Evolutionary conservation across 805 yeast genomes (phyloP), one percentile per base, ranked within the genome.

Genomic region (Yamadazyma paraphyllophila): DNA sequence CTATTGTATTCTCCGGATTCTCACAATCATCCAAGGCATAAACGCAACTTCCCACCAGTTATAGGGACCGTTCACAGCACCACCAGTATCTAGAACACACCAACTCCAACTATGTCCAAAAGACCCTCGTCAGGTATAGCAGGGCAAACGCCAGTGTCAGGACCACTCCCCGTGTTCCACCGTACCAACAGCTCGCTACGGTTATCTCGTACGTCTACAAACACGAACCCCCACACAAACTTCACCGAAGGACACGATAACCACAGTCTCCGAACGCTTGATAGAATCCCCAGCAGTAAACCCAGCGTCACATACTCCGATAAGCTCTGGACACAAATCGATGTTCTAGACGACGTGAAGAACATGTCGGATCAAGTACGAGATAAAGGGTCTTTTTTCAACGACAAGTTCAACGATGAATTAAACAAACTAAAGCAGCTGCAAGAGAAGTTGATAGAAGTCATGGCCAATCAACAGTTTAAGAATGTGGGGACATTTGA

Each of bases 251-350:
- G 12, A 9, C 39, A 24, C 20, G 55, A 51, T 20, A 47, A 47
- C 17, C 52, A 47, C 15, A 51, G 55, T 50, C 30, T 57, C 14
- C 40, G 66, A 30, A 57, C 69, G 3, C 50, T 63, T 13, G 88
- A 83, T 57, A 70, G 70, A 50, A 62, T 81, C 2, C 78, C 82
- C 8, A 67, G 79, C 3, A 77, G 81, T 0, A 65, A 70, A 41
- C 88, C 89, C 7, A 70, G 73, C 39, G 82, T 80, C 15, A 82
- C 86, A 44, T 69, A 78, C 49, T 90, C 83, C 65, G 96, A 88
- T 63, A 76, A 77, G 56, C 71, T 88, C 38, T 91, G 96, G 96
- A 83, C 92, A 6, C 95, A 88, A 54, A 82, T 90, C 41, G 96
- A 87, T 56, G 84, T 87, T 0, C 71, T 92, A 50, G 91, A 88